Evolutionary conservation across 2,329 filamentous ascomycete genomes (phyloP).

Genomic region (Claviceps monticola): DNA sequence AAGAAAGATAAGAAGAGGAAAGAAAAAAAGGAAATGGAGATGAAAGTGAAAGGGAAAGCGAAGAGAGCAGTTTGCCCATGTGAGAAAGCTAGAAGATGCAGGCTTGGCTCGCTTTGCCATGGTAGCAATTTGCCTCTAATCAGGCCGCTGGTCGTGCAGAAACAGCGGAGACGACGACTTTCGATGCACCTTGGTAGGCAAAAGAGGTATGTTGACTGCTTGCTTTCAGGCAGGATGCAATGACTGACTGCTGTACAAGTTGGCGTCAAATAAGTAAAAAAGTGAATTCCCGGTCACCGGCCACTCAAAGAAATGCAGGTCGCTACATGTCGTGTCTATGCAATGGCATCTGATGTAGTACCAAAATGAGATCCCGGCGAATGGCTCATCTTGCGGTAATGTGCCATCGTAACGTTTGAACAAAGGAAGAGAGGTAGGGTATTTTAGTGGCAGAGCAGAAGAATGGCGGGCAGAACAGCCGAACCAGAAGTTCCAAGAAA

Average conservation of each 20-base stretch:
- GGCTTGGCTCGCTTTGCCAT: not conserved
- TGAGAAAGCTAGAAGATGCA: not conserved
- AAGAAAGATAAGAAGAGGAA: not conserved
- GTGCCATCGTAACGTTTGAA: not conserved
- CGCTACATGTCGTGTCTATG: conserved; percentile 20
- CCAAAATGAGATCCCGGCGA: not conserved
- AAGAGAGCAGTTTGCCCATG: not conserved
- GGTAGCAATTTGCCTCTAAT: not conserved
- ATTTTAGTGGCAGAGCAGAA: not conserved
- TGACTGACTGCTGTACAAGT: not conserved
- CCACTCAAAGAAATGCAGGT: conserved; percentile 9
- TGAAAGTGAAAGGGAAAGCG: not conserved
- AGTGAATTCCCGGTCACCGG: conserved; percentile 2
- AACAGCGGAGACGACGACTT: not conserved
- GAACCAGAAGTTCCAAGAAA: not conserved
- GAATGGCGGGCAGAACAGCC: not conserved
- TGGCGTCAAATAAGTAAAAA: not conserved
- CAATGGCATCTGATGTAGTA: not conserved
- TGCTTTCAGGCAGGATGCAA: not conserved
- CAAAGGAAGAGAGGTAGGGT: not conserved
- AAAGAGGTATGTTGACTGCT: not conserved
- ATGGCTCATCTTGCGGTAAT: not conserved
- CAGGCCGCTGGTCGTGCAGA: not conserved
- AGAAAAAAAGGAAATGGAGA: not conserved
- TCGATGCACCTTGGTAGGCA: not conserved